Conservation (phyloP, 176 grass and related monocot species). For the Chloris gayana region DNA sequence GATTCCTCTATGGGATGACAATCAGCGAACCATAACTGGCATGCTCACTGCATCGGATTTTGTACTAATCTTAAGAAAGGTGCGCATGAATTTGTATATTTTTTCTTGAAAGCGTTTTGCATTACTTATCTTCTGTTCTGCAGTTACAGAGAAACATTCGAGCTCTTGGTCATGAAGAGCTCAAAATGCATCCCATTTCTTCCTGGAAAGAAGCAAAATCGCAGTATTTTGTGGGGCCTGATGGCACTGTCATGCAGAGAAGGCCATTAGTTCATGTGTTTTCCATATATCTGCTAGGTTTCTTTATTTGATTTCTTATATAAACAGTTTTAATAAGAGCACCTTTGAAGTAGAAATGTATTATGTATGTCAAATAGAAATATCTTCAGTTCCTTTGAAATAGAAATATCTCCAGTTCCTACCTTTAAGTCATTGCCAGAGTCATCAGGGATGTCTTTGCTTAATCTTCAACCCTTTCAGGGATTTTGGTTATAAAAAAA, state of each 20-base stretch:
- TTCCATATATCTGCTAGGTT: slow-evolving; percentile 23
- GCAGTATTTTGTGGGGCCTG: slow-evolving; percentile 34
- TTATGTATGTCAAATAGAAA: slow-evolving; percentile 6
- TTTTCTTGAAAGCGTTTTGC: slow-evolving; percentile 16
- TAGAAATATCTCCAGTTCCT: slow-evolving; percentile 79
- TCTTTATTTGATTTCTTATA: slow-evolving; percentile 15
- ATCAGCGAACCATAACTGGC: slow-evolving; percentile 48
- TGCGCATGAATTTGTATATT: slow-evolving; percentile 34
- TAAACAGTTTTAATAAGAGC: slow-evolving; percentile 10
- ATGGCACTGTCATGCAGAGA: slow-evolving; percentile 46
- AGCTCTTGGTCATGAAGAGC: slow-evolving; percentile 59
- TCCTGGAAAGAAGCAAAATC: slow-evolving; percentile 74
- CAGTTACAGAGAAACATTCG: slow-evolving; percentile 70
- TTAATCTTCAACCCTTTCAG: slow-evolving; percentile 74
- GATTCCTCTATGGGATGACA: slow-evolving; percentile 70
- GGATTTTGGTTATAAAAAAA: too few relatives aligned
- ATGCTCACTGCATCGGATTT: slow-evolving; percentile 80
- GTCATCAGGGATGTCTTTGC: slow-evolving; percentile 56
- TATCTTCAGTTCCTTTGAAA: too few relatives aligned
- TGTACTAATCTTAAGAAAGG: slow-evolving; percentile 71
- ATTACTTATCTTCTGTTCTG: slow-evolving; percentile 15
- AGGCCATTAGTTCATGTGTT: slow-evolving; percentile 70
- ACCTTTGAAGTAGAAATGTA: slow-evolving; percentile 1
- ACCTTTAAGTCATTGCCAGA: slow-evolving; percentile 53
- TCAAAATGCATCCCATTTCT: slow-evolving; percentile 72